phyloP scores from a whole-genome alignment of 2,329 filamentous ascomycete genomes.

The Talaromyces funiculosus region DNA sequence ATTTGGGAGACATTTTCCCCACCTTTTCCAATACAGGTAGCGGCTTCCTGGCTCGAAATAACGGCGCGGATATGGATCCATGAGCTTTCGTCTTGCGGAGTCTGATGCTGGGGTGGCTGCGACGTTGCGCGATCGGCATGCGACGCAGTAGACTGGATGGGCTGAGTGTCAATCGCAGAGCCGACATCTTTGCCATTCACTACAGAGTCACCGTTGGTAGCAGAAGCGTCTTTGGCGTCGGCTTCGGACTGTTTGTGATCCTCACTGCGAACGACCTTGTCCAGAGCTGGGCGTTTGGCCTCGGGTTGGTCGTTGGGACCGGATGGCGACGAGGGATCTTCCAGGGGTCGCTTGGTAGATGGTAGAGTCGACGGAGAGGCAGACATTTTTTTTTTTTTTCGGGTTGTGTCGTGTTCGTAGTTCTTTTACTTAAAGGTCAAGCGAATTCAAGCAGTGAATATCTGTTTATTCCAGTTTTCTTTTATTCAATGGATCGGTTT shows the following conservation, averaged over 20 bases:
- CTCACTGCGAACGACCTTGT: constrained; percentile 76
- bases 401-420: constrained; percentile 15
- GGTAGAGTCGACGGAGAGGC: constrained; percentile 51
- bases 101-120: constrained; percentile 33
- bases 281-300: constrained; percentile 90
- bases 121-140: constrained; percentile 47
- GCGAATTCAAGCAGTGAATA: constrained; percentile 38
- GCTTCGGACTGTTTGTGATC: constrained; percentile 41
- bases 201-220: constrained; percentile 55
- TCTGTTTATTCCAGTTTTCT: constrained; percentile 48
- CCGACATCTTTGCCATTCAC: constrained; percentile 51
- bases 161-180: constrained; percentile 49
- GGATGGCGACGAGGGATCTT: constrained; percentile 93
- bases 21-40: constrained; percentile 96
- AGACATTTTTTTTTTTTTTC: constrained; percentile 62
- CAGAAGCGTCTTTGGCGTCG: constrained; percentile 28
- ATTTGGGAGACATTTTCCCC: constrained; percentile 99
- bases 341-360: constrained; percentile 78
- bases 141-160: constrained; percentile 53
- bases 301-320: constrained; percentile 89
- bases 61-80: constrained; percentile 98
- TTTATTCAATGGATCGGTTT: constrained; percentile 49
- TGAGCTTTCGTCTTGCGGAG: constrained; percentile 77
- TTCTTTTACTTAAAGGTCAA: constrained; percentile 32
- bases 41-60: constrained; percentile 94